Evolutionary conservation across 768 basidiomycete species (phyloP), one percentile per base, ranked within the genome.

Genomic region (Butyriboletus loyo): DNA sequence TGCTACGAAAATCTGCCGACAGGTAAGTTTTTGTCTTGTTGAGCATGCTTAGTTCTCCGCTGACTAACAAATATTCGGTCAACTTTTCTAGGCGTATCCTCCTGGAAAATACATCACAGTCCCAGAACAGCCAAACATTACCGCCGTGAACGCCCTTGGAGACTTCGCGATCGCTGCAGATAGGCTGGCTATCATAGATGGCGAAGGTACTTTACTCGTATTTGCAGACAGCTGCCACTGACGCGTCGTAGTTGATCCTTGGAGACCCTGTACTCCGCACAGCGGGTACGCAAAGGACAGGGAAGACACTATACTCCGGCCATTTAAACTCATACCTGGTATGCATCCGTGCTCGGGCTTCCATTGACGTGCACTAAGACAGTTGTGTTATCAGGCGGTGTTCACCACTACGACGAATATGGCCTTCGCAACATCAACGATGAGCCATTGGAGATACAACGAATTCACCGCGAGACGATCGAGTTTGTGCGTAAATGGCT

Each of bases 241-340:
- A 54, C 38, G n/a, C 24, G 24, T 27, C 17, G 19, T 41, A 90
- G 89, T 88, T 30, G 93, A 96, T 70, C 92, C 93, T 15, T 97
- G 93, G 93, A 80, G 87, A 51, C 91, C 92, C 0, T 84, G 83
- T 59, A 92, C 89, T 10, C 89, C 90, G 0, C 91, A 91, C 65
- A 89, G 88, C 57, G 75, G 79, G 45, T 81, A 89, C 45, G 92
- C 92, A 3, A 62, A 71, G 7, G 75, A 82, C 42, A 77, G 93
- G 17, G 67, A 76, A 38, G 91, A 93, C 68, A 92, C 91, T 1
- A 69, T 85, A 15, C 62, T 84, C 32, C 76, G 79, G 35, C 95
- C 95, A 1, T 92, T 92, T 72, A 93, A 94, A 66, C 63, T 95
- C 37, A 97, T 97, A 52, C 86, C 86, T 10, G 77, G 92, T 92